These are phyloP conservation scores for Wickerhamiella spandovensis DNA, from an alignment of 805 yeast genomes.

Conservation along the genomic window DNA sequence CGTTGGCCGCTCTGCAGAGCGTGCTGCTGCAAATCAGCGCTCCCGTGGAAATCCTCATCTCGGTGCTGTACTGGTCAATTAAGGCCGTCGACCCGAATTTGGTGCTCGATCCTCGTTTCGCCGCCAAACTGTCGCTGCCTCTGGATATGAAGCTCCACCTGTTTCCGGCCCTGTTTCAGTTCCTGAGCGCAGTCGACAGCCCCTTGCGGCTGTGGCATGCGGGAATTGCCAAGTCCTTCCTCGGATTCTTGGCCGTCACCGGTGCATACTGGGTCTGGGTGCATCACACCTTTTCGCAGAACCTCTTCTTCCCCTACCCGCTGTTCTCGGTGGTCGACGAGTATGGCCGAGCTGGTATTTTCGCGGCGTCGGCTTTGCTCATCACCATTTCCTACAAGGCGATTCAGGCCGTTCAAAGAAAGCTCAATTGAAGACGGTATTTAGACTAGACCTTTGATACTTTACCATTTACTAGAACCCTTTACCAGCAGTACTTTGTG, in stretches of 20 bases:
- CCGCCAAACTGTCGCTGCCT: conserved; percentile 12
- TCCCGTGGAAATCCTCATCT: conserved; percentile 23
- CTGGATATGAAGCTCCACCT: conserved; percentile 23
- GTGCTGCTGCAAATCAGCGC: conserved; percentile 18
- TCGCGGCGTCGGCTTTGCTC: conserved; percentile 15
- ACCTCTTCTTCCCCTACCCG: conserved; percentile 26
- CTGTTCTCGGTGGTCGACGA: conserved; percentile 16
- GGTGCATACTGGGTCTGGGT: conserved; percentile 26
- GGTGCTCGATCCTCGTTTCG: conserved; percentile 20
- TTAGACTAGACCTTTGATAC: neutral
- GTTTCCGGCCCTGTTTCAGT: conserved; percentile 20
- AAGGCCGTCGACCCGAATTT: conserved; percentile 18
- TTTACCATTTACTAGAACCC: too few species aligned
- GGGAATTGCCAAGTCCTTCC: conserved; percentile 12
- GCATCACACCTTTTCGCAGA: conserved; percentile 17
- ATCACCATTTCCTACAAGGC: conserved; percentile 12
- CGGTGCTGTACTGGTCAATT: conserved; percentile 24
- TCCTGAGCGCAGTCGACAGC: conserved; percentile 18
- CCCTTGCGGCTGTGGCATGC: conserved; percentile 18
- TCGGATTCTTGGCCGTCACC: conserved; percentile 13
- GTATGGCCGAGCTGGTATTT: conserved; percentile 15
- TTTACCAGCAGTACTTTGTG: too few species aligned
- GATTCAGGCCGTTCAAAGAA: conserved; percentile 16
- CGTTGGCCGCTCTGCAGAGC: conserved; percentile 13
- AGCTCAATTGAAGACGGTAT: neutral